A percentile compares a stretch with the other conserved stretches of the same genome.
phyloP scores from a whole-genome alignment of 139 green algal species.

The Chlorella sorokiniana region DNA sequence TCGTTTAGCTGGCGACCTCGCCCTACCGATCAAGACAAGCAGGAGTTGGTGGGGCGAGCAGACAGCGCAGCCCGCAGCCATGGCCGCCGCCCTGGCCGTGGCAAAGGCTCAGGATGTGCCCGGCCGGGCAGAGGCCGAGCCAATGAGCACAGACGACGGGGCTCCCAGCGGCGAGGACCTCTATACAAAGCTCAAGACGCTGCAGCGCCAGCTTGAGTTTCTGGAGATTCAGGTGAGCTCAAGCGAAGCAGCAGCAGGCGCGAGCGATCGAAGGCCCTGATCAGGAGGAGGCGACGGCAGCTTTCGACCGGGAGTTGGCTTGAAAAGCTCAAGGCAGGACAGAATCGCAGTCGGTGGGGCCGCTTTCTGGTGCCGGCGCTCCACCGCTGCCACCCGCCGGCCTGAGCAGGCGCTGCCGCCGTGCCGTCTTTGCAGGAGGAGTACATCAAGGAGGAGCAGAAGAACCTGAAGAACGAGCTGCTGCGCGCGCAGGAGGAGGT shows the following conservation, averaged over 20 bases:
- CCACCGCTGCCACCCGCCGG: neutral
- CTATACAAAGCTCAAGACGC: constrained; percentile 89
- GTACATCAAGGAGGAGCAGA: constrained; percentile 99
- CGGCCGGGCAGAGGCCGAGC: neutral
- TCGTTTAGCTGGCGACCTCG: neutral
- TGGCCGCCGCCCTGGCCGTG: neutral
- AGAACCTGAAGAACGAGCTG: constrained; percentile 97
- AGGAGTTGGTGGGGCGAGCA: no score
- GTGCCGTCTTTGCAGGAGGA: constrained; percentile 79
- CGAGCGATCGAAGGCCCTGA: no score
- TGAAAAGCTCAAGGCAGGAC: no score
- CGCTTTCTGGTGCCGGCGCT: no score
- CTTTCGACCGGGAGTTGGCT: no score
- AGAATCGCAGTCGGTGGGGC: no score
- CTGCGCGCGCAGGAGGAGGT: constrained; percentile 95
- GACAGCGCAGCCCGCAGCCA: neutral
- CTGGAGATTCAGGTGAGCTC: constrained; percentile 91
- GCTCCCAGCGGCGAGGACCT: constrained; percentile 55
- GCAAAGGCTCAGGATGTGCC: constrained; percentile 9
- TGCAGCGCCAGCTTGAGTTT: constrained; percentile 97
- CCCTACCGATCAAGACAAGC: neutral
- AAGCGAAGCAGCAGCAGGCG: no score
- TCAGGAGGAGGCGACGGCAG: neutral
- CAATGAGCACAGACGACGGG: neutral
- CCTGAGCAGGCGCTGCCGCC: neutral